Percentiles rank a stretch among this genome's conserved stretches.
Conservation (phyloP, 1,284 basidiomycete species). For the Porogramme epimiltina region DNA sequence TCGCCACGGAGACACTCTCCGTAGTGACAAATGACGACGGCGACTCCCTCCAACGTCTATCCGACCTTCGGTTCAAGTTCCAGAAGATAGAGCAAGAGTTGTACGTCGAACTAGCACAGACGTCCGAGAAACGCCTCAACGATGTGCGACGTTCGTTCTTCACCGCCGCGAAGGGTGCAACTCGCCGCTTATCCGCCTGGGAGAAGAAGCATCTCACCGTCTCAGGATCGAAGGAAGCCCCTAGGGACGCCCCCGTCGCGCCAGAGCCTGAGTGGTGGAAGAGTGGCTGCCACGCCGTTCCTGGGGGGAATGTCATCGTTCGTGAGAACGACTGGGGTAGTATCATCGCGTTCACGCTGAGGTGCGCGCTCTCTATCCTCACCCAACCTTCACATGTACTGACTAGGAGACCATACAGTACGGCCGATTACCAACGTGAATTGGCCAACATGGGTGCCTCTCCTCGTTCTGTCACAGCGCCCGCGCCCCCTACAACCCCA, state of each 20-base stretch:
- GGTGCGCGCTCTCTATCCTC: conserved; percentile 36
- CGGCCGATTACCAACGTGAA: conserved; percentile 62
- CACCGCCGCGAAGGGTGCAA: conserved; percentile 49
- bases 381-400: neutral
- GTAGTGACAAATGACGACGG: conserved; percentile 10
- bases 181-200: conserved; percentile 58
- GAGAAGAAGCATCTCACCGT: conserved; percentile 56
- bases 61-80: conserved; percentile 55
- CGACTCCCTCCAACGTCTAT: conserved; percentile 45
- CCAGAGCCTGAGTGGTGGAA: conserved; percentile 66
- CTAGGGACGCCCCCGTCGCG: conserved; percentile 34
- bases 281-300: conserved; percentile 62
- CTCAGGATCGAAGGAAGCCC: conserved; percentile 26
- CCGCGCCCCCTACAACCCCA: conserved; percentile 28
- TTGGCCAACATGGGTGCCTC: conserved; percentile 43
- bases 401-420: conserved; percentile 41
- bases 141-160: conserved; percentile 62
- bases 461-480: conserved; percentile 21
- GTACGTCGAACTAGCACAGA: conserved; percentile 52
- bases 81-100: conserved; percentile 59
- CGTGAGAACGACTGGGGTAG: conserved; percentile 75
- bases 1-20: neutral
- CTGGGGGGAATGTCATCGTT: conserved; percentile 67
- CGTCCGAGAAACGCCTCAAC: conserved; percentile 52
- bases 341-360: conserved; percentile 73